Conservation (phyloP, 2,329 filamentous ascomycete species). For the Aspergillus clavatus region DNA sequence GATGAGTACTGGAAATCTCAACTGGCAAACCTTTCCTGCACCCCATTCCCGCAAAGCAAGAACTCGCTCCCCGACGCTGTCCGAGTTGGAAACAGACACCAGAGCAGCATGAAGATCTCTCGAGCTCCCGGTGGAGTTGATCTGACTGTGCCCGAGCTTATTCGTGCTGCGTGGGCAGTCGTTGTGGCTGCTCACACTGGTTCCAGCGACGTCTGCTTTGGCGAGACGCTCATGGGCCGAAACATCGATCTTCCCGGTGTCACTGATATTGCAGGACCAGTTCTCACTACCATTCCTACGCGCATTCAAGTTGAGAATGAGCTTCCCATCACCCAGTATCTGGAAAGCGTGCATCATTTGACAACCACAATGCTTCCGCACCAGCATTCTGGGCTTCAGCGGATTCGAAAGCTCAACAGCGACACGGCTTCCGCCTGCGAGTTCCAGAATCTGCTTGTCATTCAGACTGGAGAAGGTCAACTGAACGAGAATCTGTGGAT, state of each 20-base stretch:
- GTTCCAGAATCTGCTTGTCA: conserved; percentile 46
- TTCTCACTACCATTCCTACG: conserved; percentile 34
- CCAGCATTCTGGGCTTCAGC: conserved; percentile 57
- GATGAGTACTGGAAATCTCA: conserved; percentile 33
- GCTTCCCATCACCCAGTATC: conserved; percentile 44
- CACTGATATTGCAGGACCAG: conserved; percentile 45
- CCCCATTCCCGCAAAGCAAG: conserved; percentile 27
- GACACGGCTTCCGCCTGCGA: conserved; percentile 43
- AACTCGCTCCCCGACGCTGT: conserved; percentile 16
- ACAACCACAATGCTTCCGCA: conserved; percentile 57
- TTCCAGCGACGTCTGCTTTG: conserved; percentile 48
- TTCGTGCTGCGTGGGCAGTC: conserved; percentile 52
- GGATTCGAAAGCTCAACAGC: conserved; percentile 51
- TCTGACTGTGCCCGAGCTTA: conserved; percentile 46
- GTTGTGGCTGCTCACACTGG: conserved; percentile 48
- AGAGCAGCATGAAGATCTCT: conserved; percentile 20
- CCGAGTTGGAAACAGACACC: conserved; percentile 22
- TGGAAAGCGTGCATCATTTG: conserved; percentile 54
- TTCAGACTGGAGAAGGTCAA: conserved; percentile 30
- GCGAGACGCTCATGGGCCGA: conserved; percentile 51
- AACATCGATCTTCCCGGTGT: conserved; percentile 49
- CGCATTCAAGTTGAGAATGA: conserved; percentile 37
- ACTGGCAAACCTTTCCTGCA: conserved; percentile 22
- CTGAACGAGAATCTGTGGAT: conserved; percentile 27
- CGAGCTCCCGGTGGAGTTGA: conserved; percentile 16